A percentile compares a stretch with the other conserved stretches of the same genome.
phyloP scores from a whole-genome alignment of 179 eudicot species.

The Spinacia oleracea region DNA sequence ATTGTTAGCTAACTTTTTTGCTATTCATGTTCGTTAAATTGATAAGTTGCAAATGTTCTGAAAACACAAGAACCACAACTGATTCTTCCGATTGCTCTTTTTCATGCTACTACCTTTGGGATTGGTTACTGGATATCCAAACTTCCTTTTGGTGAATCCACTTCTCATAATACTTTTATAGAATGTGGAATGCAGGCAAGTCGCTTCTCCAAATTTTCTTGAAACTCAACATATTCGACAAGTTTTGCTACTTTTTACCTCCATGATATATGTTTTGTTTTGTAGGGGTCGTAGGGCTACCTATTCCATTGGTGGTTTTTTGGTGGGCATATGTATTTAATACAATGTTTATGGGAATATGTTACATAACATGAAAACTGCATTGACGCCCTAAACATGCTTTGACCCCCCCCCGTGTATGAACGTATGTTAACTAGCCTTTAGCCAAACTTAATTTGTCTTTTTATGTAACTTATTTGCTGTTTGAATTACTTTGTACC shows the following conservation, averaged over 20 bases:
- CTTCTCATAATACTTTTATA: slow-evolving; percentile 92
- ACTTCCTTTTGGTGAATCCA: slow-evolving; percentile 90
- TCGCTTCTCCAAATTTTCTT: not conserved
- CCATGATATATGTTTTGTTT: not conserved
- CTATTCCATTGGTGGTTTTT: not conserved
- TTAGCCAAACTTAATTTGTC: too few species aligned
- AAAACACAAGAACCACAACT: slow-evolving; percentile 89
- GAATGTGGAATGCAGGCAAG: slow-evolving; percentile 99
- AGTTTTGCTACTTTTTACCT: not conserved
- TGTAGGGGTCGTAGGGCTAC: not conserved
- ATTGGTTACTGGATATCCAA: slow-evolving; percentile 82
- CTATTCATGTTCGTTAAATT: slow-evolving; percentile 39
- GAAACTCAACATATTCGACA: not conserved
- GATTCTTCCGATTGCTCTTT: slow-evolving; percentile 74
- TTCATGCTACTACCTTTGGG: slow-evolving; percentile 87
- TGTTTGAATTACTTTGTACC: too few species aligned
- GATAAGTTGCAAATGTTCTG: slow-evolving; percentile 92
- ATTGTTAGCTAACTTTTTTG: not conserved
- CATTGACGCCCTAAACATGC: not conserved
- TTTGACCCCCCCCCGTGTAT: too few species aligned
- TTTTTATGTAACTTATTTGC: too few species aligned
- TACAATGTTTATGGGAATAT: not conserved
- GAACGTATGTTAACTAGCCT: too few species aligned
- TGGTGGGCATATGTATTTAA: not conserved
- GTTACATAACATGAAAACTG: not conserved